phyloP scores from a whole-genome alignment of 2,329 filamentous ascomycete species.

The Clarireedia paspali region DNA sequence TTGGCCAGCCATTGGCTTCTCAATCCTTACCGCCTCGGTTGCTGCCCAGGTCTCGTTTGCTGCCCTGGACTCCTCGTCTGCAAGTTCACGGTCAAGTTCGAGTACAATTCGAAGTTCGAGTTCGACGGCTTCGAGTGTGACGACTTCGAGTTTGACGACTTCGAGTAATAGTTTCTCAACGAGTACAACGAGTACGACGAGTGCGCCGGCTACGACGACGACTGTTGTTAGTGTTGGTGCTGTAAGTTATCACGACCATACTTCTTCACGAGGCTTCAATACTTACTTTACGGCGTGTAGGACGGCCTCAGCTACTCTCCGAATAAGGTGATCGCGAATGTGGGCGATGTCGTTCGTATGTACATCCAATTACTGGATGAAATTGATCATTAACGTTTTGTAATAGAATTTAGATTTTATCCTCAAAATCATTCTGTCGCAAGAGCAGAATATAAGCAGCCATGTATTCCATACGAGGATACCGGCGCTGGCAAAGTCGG shows the following conservation, averaged over 20 bases:
- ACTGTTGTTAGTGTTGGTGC: slow-evolving; percentile 27
- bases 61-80: not conserved
- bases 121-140: not conserved
- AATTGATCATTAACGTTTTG: slow-evolving; percentile 4
- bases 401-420: slow-evolving; percentile 48
- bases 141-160: not conserved
- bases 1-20: not conserved
- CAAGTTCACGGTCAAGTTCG: not conserved
- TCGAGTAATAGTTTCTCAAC: slow-evolving; percentile 1
- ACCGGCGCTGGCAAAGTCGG: slow-evolving; percentile 39
- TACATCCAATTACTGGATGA: not conserved
- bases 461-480: slow-evolving; percentile 56
- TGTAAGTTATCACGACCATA: slow-evolving; percentile 18
- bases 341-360: slow-evolving; percentile 42
- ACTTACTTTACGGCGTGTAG: slow-evolving; percentile 11
- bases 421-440: slow-evolving; percentile 58
- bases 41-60: not conserved
- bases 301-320: slow-evolving; percentile 30
- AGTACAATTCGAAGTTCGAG: not conserved
- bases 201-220: slow-evolving; percentile 20
- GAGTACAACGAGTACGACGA: not conserved
- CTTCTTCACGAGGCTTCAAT: not conserved
- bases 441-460: slow-evolving; percentile 46
- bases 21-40: not conserved
- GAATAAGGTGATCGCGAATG: slow-evolving; percentile 29